Evolutionary conservation across 306 rosid species (phyloP).

Genomic region (Vigna nakashimae): DNA sequence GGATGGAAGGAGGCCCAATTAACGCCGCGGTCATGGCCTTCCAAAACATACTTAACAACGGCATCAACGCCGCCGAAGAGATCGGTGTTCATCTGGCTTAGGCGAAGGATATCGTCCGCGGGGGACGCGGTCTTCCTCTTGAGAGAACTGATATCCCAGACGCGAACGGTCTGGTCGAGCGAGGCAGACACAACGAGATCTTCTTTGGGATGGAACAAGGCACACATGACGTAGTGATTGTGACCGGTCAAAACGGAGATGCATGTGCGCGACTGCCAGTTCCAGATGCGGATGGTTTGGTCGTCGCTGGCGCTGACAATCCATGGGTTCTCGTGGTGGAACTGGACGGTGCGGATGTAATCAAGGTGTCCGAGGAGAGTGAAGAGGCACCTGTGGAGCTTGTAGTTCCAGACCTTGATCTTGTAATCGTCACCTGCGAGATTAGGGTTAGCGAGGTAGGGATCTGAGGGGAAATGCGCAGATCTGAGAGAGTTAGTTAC

Average conservation of each 20-base stretch:
- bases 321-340: slow-evolving; percentile 96
- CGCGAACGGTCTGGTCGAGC: slow-evolving; percentile 93
- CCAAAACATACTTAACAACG: slow-evolving; percentile 94
- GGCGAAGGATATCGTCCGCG: slow-evolving; percentile 77
- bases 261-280: slow-evolving; percentile 97
- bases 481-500: slow-evolving; percentile 10
- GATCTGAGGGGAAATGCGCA: background rate
- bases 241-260: slow-evolving; percentile 95
- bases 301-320: slow-evolving; percentile 97
- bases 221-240: slow-evolving; percentile 97
- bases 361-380: slow-evolving; percentile 96
- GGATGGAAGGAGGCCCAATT: slow-evolving; percentile 99
- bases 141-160: slow-evolving; percentile 91
- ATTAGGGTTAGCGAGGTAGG: background rate
- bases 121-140: slow-evolving; percentile 88
- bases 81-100: slow-evolving; percentile 95
- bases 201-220: slow-evolving; percentile 88
- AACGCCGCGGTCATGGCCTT: slow-evolving; percentile 98
- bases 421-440: slow-evolving; percentile 92
- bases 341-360: slow-evolving; percentile 92
- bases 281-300: slow-evolving; percentile 99
- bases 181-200: slow-evolving; percentile 96
- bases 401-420: slow-evolving; percentile 98
- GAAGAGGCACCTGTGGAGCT: slow-evolving; percentile 87
- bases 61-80: slow-evolving; percentile 97